Base-by-base conservation (phyloP, 306 rosid genomes). In the Vachellia collinsii region DNA sequence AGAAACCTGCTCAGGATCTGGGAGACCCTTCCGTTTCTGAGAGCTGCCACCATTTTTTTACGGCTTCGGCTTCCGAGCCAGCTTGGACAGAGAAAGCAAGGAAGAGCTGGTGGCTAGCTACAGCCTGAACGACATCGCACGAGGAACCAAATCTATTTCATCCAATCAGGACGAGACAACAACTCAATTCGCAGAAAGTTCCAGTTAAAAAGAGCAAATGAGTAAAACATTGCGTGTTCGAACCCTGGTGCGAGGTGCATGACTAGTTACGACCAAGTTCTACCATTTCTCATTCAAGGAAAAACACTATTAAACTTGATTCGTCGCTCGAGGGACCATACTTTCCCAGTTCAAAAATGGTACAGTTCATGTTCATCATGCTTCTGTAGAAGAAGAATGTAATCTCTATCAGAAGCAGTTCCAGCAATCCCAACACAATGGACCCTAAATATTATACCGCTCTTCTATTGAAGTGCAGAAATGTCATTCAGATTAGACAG, bases 11-110 rank as follows among this genome's bases (percentile, higher is more conserved):
- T 78, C 63, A 83, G 70, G 80, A 82, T 79, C 12, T 41, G 66
- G 67, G 77, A 47, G 54, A 72, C 65, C 73, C 56, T 69, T 70
- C 87, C 80, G 81, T 72, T 87, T 69, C 90, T 51, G 44, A 89
- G 80, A 77, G 51, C 50, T 75, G 83, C 79, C 50, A 90, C 90
- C 99, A 93, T 95, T 72, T 78, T 67, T 53, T 46, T 41, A 11
- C 65, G 56, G 11, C 38, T 20, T 20, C 19, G 23, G 74, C 11
- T 12, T 69, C 5, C 16, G 14, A 38, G 41, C 42, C 10, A 29
- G 22, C 44, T 64, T 8, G 3, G 72, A n/a, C 48, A 8, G 25
- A 69, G 5, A n/a, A 69, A 43, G 20, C 38, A 69, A 68, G 74
- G 54, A 42, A 20, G 54, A 4, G 50, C 50, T 0, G 2, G 50